Conservation (phyloP, 257 asterid genomes). For the Solanum megistacrolobum region DNA sequence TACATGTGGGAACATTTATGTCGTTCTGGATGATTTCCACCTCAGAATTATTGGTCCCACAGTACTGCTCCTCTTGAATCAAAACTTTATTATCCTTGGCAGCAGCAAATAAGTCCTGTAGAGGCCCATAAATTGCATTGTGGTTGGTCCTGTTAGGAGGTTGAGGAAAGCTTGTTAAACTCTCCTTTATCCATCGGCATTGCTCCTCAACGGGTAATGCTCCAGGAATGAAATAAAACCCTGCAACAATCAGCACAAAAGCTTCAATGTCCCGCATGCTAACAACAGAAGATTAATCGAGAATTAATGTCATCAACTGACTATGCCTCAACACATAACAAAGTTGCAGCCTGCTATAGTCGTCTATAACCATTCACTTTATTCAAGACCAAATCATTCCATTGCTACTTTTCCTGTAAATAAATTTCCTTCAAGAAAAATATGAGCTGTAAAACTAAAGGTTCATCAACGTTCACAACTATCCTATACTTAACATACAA, state of each 20-base stretch:
- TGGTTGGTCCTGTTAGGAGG: conserved; percentile 92
- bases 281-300: not conserved
- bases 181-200: conserved; percentile 73
- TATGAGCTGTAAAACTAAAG: not conserved
- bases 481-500: not conserved
- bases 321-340: not conserved
- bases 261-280: not conserved
- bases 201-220: conserved; percentile 75
- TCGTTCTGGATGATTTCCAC: conserved; percentile 4
- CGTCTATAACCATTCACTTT: not conserved
- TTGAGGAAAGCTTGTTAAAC: conserved; percentile 75
- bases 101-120: conserved; percentile 56
- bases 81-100: conserved; percentile 53
- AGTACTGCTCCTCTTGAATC: conserved; percentile 25
- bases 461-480: not conserved
- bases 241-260: conserved; percentile 23
- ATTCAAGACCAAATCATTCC: not conserved
- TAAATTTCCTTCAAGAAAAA: not conserved
- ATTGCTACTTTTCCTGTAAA: not conserved
- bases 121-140: conserved; percentile 75
- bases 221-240: conserved; percentile 85
- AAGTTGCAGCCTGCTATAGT: not conserved
- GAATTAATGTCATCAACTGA: not conserved
- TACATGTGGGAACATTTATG: conserved; percentile 36
- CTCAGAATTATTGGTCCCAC: conserved; percentile 13